These are phyloP conservation scores for Meira nashicola DNA, from an alignment of 1,284 basidiomycete species.

Conservation along the genomic window DNA sequence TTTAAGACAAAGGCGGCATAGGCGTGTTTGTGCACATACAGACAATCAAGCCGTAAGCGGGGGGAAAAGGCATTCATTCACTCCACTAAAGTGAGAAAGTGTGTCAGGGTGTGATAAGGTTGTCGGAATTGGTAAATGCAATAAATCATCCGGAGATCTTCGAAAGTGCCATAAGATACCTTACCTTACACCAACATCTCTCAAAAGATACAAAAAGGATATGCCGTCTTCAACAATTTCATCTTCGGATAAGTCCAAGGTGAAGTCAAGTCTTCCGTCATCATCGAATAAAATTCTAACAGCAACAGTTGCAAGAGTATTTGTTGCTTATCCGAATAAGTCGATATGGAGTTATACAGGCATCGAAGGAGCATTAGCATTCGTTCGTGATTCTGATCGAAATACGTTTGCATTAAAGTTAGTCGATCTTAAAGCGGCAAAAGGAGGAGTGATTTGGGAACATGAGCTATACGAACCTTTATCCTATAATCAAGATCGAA, in stretches of 20 bases:
- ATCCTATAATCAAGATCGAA: constrained; percentile 77
- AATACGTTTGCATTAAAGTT: constrained; percentile 42
- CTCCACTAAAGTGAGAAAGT: too few species aligned
- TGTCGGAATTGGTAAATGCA: too few species aligned
- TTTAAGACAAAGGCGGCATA: too few species aligned
- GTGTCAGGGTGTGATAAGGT: too few species aligned
- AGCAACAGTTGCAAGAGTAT: constrained; percentile 48
- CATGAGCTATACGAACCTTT: constrained; percentile 85
- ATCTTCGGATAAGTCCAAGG: constrained; percentile 47
- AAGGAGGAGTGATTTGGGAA: constrained; percentile 77
- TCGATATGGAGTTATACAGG: constrained; percentile 44
- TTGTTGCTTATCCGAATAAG: constrained; percentile 34
- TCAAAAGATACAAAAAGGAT: background rate
- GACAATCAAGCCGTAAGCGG: too few species aligned
- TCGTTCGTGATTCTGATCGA: constrained; percentile 38
- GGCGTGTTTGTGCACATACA: too few species aligned
- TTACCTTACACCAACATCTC: too few species aligned
- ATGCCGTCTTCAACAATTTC: constrained; percentile 48
- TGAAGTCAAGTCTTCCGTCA: constrained; percentile 47
- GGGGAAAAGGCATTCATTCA: too few species aligned
- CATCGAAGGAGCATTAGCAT: constrained; percentile 46
- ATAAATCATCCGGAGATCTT: too few species aligned
- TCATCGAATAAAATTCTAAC: constrained; percentile 49
- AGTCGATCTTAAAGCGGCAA: constrained; percentile 40
- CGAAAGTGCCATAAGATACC: too few species aligned